Base-by-base conservation (phyloP, 1,284 basidiomycete species). In the Rhodotorula sp. region DNA sequence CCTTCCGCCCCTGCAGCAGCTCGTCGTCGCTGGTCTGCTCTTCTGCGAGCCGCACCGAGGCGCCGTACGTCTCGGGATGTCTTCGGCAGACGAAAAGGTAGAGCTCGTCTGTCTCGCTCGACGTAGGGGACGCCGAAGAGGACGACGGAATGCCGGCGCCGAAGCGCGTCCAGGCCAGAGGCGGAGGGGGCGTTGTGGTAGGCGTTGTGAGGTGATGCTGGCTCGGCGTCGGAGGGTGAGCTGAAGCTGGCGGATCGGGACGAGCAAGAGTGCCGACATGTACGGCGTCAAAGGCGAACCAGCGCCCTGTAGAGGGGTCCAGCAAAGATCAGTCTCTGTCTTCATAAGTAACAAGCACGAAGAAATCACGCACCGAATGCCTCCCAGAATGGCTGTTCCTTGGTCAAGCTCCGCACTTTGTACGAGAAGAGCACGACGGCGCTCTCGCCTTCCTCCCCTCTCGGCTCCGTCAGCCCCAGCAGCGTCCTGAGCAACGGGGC, bases 321-420 rank as follows among this genome's bases (percentile, higher is more conserved):
- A n/a, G 16, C 23, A 52, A 7, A 21, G 54, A 21, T 44, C 12
- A 13, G 13, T 25, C 19, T 7, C 21, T 7, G 14, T 13, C n/a
- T 1, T 1, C 17, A 17, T 3, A 25, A 46, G 14, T 3, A 16
- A 5, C 19, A 19, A 16, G 42, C n/a, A 7, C 46, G 10, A 41
- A 45, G 3, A 0, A 0, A 23, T 17, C 14, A 61, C 72, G 89
- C 81, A 23, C 91, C 91, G 74, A 94, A 90, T 0, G 89, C 88
- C 17, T 85, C 83, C 91, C 91, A 93, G 80, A 93, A 94, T 0
- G 88, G 84, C 2, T 87, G 84, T 79, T 93, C 92, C 77, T 91
- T 92, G 3, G 85, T 74, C 53, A 92, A 83, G 71, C 90, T 91
- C 49, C 91, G 88, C 55, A 91, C 84, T 81, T 89, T 91, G 85